Percentiles rank a stretch among this genome's conserved stretches.
phyloP scores from a whole-genome alignment of 768 basidiomycete genomes.

The Calocera cornea region DNA sequence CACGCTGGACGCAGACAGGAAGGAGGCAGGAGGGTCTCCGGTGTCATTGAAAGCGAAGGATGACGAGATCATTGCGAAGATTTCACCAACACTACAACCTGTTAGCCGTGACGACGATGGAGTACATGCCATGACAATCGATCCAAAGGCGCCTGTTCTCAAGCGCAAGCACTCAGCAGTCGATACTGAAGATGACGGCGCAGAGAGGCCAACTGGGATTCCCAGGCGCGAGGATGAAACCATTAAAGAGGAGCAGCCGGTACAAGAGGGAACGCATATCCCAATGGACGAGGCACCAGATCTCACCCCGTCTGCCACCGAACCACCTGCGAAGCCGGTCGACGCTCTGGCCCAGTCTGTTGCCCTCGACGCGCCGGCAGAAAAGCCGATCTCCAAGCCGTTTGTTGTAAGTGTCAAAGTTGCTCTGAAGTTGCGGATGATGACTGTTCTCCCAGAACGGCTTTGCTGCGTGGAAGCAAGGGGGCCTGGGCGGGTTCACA shows the following conservation, averaged over 20 bases:
- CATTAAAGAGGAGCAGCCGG: not conserved
- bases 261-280: not conserved
- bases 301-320: not conserved
- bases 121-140: not conserved
- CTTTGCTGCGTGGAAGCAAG: conserved; percentile 1
- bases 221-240: not conserved
- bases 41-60: not conserved
- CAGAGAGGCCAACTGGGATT: not conserved
- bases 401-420: not conserved
- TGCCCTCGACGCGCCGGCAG: not conserved
- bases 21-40: not conserved
- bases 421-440: not conserved
- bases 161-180: not conserved
- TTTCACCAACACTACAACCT: not conserved
- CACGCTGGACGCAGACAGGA: not conserved
- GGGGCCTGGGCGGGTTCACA: not conserved
- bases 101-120: not conserved
- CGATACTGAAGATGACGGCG: not conserved
- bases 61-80: not conserved
- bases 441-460: not conserved
- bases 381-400: not conserved
- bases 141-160: not conserved
- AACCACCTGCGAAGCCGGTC: not conserved
- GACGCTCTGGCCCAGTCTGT: not conserved
- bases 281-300: not conserved